These are phyloP conservation scores for Nectriaceae sp. DNA, from an alignment of 2,329 filamentous ascomycete genomes.

Conservation along the genomic window DNA sequence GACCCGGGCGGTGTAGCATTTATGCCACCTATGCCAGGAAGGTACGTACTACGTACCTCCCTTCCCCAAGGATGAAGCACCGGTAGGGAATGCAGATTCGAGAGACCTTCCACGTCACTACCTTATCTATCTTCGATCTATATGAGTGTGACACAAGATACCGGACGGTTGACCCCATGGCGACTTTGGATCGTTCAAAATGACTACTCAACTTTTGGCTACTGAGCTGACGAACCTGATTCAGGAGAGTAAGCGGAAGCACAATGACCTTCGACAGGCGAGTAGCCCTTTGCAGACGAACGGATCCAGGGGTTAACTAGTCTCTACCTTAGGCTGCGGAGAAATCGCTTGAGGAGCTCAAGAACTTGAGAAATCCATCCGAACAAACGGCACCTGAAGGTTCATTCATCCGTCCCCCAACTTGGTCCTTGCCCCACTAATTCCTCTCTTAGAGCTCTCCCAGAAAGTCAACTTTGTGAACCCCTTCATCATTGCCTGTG, in stretches of 20 bases:
- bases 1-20: too few species aligned
- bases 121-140: too few species aligned
- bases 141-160: too few species aligned
- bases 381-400: slow-evolving; percentile 42
- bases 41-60: too few species aligned
- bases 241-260: slow-evolving; percentile 94
- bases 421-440: slow-evolving; percentile 20
- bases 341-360: slow-evolving; percentile 89
- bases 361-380: slow-evolving; percentile 42
- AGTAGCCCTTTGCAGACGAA: slow-evolving; percentile 26
- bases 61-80: too few species aligned
- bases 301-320: not conserved
- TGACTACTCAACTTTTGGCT: slow-evolving; percentile 89
- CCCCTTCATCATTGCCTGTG: slow-evolving; percentile 91
- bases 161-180: too few species aligned
- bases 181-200: too few species aligned
- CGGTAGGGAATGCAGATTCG: too few species aligned
- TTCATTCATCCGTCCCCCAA: slow-evolving; percentile 22
- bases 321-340: slow-evolving; percentile 71
- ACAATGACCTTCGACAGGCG: slow-evolving; percentile 84
- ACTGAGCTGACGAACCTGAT: slow-evolving; percentile 88
- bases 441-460: slow-evolving; percentile 67
- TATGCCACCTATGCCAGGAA: too few species aligned
- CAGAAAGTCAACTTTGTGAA: slow-evolving; percentile 83
- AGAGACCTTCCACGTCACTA: too few species aligned